Evolutionary conservation across 176 grass and related monocot species (phyloP).

Genomic region (Aegilops sharonensis): DNA sequence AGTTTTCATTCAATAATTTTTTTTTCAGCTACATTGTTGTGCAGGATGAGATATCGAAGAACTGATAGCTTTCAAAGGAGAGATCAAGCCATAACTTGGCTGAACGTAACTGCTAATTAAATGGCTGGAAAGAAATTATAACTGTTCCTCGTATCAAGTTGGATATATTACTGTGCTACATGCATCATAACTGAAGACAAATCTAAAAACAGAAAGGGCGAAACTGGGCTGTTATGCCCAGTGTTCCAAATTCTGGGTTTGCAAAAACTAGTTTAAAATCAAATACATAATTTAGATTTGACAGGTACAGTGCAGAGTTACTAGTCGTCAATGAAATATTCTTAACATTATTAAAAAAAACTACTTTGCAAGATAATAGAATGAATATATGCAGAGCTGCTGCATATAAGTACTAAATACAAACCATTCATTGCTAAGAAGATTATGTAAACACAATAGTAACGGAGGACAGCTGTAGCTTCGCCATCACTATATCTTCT

Average conservation of each 20-base stretch:
- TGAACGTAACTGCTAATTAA: not conserved
- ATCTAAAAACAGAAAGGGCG: not conserved
- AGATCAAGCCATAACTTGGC: not conserved
- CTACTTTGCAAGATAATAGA: conserved; percentile 6
- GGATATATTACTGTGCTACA: not conserved
- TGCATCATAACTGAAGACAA: conserved; percentile 11
- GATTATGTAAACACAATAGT: conserved; percentile 93
- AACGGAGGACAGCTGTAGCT: conserved; percentile 73
- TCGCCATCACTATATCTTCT: conserved; percentile 77
- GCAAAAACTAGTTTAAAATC: conserved; percentile 19
- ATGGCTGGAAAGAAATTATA: conserved; percentile 12
- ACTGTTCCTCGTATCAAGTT: not conserved
- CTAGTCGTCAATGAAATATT: not conserved
- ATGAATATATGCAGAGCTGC: conserved; percentile 17
- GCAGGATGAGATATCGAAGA: not conserved
- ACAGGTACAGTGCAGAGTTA: not conserved
- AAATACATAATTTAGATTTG: not conserved
- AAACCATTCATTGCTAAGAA: conserved; percentile 91
- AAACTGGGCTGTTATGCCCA: not conserved
- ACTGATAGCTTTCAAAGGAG: not conserved
- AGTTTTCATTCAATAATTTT: not conserved
- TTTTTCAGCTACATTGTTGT: not conserved
- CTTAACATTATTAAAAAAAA: not conserved
- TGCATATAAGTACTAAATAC: conserved; percentile 21
- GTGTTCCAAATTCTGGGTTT: not conserved